Percentiles rank a stretch among this genome's conserved stretches.
Conservation (phyloP, 495 filamentous ascomycete genomes). For the Penicillium longicatenatum region DNA sequence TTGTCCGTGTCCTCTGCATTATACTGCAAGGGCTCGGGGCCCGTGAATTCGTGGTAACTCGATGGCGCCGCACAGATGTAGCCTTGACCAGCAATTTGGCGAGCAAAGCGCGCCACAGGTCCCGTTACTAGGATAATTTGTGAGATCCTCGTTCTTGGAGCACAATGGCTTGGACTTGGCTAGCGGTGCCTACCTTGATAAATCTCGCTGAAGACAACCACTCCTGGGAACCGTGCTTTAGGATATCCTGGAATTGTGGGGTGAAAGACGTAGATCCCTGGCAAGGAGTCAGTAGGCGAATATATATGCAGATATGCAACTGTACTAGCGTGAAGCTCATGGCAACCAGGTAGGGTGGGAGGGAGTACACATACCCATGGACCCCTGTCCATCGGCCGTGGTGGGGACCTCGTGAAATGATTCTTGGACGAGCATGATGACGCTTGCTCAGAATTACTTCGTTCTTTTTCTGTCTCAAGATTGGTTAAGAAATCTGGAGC, state of each 20-base stretch:
- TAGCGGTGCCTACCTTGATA: conserved; percentile 72
- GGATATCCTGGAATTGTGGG: conserved; percentile 83
- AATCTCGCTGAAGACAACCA: conserved; percentile 92
- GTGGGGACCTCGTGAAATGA: conserved; percentile 67
- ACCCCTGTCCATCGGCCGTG: conserved; percentile 58
- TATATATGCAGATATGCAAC: not conserved
- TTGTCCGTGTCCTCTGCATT: conserved; percentile 84
- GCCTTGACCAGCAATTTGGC: conserved; percentile 90
- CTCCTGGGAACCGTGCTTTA: conserved; percentile 85
- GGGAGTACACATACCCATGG: conserved; percentile 56
- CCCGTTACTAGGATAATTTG: conserved; percentile 70
- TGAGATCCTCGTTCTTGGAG: not conserved
- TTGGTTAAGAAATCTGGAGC: not conserved
- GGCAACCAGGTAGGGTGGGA: not conserved
- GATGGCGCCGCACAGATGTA: conserved; percentile 92
- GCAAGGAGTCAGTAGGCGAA: conserved; percentile 6
- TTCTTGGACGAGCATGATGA: conserved; percentile 69
- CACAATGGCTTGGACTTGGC: not conserved
- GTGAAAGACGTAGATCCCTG: conserved; percentile 88
- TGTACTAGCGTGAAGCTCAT: not conserved
- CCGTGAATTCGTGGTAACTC: conserved; percentile 91
- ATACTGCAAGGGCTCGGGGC: conserved; percentile 81
- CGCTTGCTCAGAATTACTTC: not conserved
- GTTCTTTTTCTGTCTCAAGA: not conserved
- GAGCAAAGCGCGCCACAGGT: conserved; percentile 85